Percentiles rank a stretch among this genome's conserved stretches.
These are phyloP conservation scores for Tieghemostelium lacteum DNA, from an alignment of 78 protist species.

Conservation along the genomic window DNA sequence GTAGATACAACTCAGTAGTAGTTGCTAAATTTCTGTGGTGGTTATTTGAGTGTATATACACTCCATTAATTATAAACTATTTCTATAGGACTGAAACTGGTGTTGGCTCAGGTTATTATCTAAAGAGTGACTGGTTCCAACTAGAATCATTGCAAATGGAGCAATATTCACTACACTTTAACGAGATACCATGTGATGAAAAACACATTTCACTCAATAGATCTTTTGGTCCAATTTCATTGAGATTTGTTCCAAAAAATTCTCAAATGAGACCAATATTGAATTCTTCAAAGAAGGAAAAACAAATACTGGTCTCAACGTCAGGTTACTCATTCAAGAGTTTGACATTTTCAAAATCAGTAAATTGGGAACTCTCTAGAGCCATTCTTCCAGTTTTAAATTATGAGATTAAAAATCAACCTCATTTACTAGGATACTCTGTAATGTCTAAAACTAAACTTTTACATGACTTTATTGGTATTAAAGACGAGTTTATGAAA, in stretches of 20 bases:
- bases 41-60: too few relatives aligned
- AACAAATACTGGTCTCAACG: background rate
- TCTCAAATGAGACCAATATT: conserved; percentile 1
- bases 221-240: background rate
- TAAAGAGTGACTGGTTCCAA: background rate
- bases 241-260: conserved; percentile 16
- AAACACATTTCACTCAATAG: too few relatives aligned
- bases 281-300: background rate
- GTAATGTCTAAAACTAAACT: conserved; percentile 2
- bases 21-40: too few relatives aligned
- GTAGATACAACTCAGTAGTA: too few relatives aligned
- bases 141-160: background rate
- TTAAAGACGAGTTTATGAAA: background rate
- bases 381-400: conserved; percentile 14
- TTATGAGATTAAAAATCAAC: background rate
- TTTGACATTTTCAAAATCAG: background rate
- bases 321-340: background rate
- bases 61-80: too few relatives aligned
- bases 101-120: too few relatives aligned
- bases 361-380: conserved; percentile 4
- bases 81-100: too few relatives aligned
- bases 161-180: too few relatives aligned
- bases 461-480: background rate
- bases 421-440: background rate
- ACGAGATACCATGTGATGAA: too few relatives aligned